Conservation (phyloP, 805 yeast genomes). For the Metschnikowia aberdeeniae region DNA sequence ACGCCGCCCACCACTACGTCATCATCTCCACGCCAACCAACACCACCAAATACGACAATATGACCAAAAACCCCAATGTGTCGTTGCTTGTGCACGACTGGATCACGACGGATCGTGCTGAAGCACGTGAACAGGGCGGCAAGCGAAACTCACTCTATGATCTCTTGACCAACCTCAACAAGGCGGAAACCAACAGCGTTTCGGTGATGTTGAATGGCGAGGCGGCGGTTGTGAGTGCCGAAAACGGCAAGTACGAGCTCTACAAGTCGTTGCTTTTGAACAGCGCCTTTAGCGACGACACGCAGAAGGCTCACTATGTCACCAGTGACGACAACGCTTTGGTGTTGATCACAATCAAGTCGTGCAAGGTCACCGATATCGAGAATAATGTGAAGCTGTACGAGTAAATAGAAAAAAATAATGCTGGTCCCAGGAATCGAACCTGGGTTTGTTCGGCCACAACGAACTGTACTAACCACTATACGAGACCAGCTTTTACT, state of each 20-base stretch:
- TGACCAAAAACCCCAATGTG: constrained; percentile 67
- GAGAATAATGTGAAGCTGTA: constrained; percentile 52
- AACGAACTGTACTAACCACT: constrained; percentile 48
- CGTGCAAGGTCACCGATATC: constrained; percentile 76
- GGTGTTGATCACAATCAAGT: constrained; percentile 58
- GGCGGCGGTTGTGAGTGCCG: constrained; percentile 48
- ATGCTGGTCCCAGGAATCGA: constrained; percentile 51
- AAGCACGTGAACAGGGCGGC: constrained; percentile 10
- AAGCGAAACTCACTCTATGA: constrained; percentile 36
- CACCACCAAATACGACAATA: constrained; percentile 73
- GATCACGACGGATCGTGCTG: constrained; percentile 55
- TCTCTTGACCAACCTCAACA: constrained; percentile 71
- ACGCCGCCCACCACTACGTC: constrained; percentile 45
- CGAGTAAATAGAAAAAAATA: not conserved
- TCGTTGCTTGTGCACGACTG: constrained; percentile 88
- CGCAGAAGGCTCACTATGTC: constrained; percentile 50
- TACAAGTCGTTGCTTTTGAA: constrained; percentile 60
- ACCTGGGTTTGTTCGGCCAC: constrained; percentile 50
- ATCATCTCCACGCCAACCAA: constrained; percentile 67
- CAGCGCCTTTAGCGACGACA: constrained; percentile 64
- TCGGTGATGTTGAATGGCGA: constrained; percentile 79
- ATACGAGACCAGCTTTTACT: constrained; percentile 41
- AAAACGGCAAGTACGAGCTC: constrained; percentile 48
- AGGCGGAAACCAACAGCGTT: constrained; percentile 65
- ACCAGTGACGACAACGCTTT: constrained; percentile 55